Percentiles rank a stretch among this genome's conserved stretches.
Conservation (phyloP, 2,329 filamentous ascomycete species). For the Aspergillus sojae region DNA sequence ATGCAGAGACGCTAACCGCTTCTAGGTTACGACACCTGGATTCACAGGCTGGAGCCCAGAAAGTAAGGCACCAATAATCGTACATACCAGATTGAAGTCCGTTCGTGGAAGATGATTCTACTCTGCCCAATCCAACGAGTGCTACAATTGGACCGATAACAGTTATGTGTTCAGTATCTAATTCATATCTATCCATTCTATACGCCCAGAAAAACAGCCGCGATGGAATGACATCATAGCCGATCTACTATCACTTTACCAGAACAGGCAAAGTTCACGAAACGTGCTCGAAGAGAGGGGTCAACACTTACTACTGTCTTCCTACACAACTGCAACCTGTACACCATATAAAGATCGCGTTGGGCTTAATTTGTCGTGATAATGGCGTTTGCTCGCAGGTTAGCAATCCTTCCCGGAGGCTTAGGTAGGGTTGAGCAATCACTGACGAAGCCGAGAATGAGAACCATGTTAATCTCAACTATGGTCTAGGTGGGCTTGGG, state of each 20-base stretch:
- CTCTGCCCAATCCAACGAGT: too few relatives aligned
- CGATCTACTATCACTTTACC: background rate
- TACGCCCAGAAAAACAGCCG: background rate
- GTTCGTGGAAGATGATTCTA: too few relatives aligned
- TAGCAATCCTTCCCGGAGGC: slow-evolving; percentile 49
- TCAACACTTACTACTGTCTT: background rate
- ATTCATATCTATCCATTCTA: too few relatives aligned
- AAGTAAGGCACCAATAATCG: too few relatives aligned
- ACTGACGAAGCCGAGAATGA: background rate
- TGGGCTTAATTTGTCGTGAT: background rate
- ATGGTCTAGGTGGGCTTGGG: slow-evolving; percentile 42
- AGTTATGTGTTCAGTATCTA: too few relatives aligned
- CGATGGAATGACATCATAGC: background rate
- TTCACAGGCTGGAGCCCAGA: too few relatives aligned
- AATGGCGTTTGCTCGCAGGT: slow-evolving; percentile 43
- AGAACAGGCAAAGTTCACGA: background rate
- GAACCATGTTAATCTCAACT: background rate
- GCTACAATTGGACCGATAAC: too few relatives aligned
- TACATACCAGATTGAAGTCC: too few relatives aligned
- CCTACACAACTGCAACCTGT: too few relatives aligned
- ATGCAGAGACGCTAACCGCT: too few relatives aligned
- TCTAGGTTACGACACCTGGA: too few relatives aligned
- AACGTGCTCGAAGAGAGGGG: background rate
- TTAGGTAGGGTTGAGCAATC: slow-evolving; percentile 35
- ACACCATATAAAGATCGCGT: background rate